Evolutionary conservation across 2,329 filamentous ascomycete species (phyloP), one percentile per base, ranked within the genome.

Genomic region (Stemphylium vesicarium): DNA sequence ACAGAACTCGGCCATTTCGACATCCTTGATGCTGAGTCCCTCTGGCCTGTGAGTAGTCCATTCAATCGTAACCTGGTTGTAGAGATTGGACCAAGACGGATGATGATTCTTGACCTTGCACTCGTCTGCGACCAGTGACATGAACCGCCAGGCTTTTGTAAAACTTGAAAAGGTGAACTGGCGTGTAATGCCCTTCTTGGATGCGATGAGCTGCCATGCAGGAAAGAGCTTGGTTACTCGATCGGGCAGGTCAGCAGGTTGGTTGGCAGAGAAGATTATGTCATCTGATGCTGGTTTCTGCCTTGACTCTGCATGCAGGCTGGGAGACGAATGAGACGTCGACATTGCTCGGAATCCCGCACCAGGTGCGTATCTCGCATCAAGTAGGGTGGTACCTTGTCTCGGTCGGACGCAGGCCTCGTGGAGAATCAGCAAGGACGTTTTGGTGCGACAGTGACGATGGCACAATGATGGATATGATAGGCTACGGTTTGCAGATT

Each of bases 21-120:
- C 65, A 31, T 75, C 73, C 50, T 74, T 74, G 51, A 68, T 58
- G 41, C 70, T 74, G 16, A 75, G 59, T 1, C 73, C 73, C 31
- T 67, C 56, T 2, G 73, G 71, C n/a, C 53, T 60, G 32, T 75
- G 72, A n/a, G 73, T 75, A 5, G 71, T 74, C 72, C 73, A 75
- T 43, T 72, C 70, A 8, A 75, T 47, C 3, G 60, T 69, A 8
- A 74, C 71, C 38, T 61, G 39, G 31, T 72, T 74, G 53, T 74
- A 74, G 20, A 70, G 35, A 49, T 75, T 75, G 24, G 65, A 64
- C 71, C 71, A 75, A 3, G 63, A 64, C 2, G 72, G 72, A 50
- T 75, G 72, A 35, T 75, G 72, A 13, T 62, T 62, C 45, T 70
- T 65, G 24, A 43, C 52, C 45, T 74, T 74, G 53, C 69, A 73